Conservation (phyloP, 108 stramenopile species). For the Cyclotella atomus region DNA sequence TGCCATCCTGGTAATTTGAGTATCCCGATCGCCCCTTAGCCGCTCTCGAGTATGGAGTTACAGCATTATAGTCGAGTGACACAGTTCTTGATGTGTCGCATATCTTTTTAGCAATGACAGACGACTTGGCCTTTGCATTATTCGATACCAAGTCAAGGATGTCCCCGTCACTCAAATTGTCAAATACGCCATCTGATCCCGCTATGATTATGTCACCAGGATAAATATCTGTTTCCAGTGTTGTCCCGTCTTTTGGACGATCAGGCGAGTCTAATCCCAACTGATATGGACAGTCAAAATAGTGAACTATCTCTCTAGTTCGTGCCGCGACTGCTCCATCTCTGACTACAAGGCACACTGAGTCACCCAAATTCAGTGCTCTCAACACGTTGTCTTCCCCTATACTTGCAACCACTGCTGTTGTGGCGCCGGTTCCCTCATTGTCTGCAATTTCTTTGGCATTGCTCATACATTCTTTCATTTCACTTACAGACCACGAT, state of each 20-base stretch:
- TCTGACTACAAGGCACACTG: constrained; percentile 69
- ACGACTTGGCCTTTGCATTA: constrained; percentile 29
- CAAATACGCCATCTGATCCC: constrained; percentile 90
- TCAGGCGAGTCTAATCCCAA: constrained; percentile 81
- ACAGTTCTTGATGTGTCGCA: constrained; percentile 67
- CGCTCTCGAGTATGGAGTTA: constrained; percentile 77
- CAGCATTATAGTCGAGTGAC: constrained; percentile 64
- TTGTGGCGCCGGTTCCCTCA: constrained; percentile 81
- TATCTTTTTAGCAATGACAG: constrained; percentile 66
- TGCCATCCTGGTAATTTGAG: constrained; percentile 64
- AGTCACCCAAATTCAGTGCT: constrained; percentile 86
- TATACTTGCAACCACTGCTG: constrained; percentile 83
- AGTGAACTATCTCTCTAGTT: constrained; percentile 81
- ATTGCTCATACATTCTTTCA: constrained; percentile 57
- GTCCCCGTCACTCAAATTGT: constrained; percentile 72
- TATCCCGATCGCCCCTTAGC: constrained; percentile 69
- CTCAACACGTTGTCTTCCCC: constrained; percentile 74
- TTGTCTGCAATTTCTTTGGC: constrained; percentile 71
- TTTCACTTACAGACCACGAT: constrained; percentile 57
- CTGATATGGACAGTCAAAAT: constrained; percentile 91
- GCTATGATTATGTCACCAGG: constrained; percentile 78
- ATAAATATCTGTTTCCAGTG: constrained; percentile 66
- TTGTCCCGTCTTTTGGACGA: constrained; percentile 81
- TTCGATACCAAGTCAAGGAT: constrained; percentile 43
- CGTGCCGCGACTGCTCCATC: constrained; percentile 67